Evolutionary conservation across 305 asterid species (phyloP).

Genomic region (Solanum hybrid): DNA sequence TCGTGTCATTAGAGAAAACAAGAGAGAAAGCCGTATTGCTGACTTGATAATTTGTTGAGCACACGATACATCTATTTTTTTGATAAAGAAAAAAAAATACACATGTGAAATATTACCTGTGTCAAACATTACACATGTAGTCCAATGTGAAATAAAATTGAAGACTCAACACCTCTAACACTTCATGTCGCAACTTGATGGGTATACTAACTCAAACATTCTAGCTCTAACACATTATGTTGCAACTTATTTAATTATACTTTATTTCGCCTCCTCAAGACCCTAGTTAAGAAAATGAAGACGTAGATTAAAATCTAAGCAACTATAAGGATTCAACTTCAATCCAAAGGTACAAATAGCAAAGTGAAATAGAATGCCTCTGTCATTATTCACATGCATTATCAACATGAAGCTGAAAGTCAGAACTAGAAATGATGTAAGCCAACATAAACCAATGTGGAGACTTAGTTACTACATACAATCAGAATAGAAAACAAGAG

Average conservation of each 20-base stretch:
- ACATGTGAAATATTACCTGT: neutral
- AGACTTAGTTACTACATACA: neutral
- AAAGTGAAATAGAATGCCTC: neutral
- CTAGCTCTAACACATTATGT: neutral
- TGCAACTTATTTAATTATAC: neutral
- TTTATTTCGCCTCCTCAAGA: neutral
- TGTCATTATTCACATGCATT: neutral
- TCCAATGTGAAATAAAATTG: neutral
- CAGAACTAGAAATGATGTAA: neutral
- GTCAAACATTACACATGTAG: neutral
- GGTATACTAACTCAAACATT: neutral
- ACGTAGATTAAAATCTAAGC: neutral
- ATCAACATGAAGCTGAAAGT: neutral
- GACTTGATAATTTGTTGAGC: neutral
- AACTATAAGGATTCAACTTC: neutral
- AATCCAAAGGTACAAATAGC: neutral
- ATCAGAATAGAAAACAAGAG: constrained; percentile 3
- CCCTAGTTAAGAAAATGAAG: neutral
- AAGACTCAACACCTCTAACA: neutral
- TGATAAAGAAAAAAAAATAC: neutral
- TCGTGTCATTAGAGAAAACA: neutral
- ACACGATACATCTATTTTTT: neutral
- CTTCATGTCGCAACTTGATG: neutral
- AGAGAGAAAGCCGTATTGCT: neutral
- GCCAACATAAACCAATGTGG: neutral